Conservation (phyloP, 148 eudicot species). For the Heliamphora exappendiculata region DNA sequence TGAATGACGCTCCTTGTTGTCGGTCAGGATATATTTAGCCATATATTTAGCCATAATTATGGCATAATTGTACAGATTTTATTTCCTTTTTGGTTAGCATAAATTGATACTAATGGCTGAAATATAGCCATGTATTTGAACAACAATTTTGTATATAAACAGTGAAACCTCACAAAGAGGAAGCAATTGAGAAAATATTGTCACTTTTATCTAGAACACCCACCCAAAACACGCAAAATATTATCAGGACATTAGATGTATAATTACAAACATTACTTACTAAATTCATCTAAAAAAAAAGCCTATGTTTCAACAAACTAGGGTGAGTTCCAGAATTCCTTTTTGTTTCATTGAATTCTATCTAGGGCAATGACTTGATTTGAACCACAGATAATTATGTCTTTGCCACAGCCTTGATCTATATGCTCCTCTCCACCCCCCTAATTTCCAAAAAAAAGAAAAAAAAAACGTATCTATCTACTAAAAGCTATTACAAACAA, state of each 20-base stretch:
- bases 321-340: background rate
- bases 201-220: background rate
- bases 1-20: background rate
- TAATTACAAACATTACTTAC: background rate
- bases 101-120: too few relatives aligned
- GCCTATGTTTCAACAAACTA: background rate
- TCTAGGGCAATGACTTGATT: background rate
- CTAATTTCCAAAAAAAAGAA: background rate
- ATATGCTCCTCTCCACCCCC: background rate
- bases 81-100: too few relatives aligned
- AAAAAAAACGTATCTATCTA: background rate
- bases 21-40: too few relatives aligned
- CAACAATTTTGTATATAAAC: too few relatives aligned
- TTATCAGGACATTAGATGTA: background rate
- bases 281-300: too few relatives aligned
- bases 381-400: background rate
- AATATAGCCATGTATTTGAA: too few relatives aligned
- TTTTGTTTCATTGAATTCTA: background rate
- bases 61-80: too few relatives aligned
- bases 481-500: background rate
- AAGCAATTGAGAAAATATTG: too few relatives aligned
- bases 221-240: background rate
- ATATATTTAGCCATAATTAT: too few relatives aligned
- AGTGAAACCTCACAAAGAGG: too few relatives aligned
- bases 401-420: background rate